These are phyloP conservation scores for Ottelia alismoides DNA, from an alignment of 106 monocot species.

Conservation along the genomic window DNA sequence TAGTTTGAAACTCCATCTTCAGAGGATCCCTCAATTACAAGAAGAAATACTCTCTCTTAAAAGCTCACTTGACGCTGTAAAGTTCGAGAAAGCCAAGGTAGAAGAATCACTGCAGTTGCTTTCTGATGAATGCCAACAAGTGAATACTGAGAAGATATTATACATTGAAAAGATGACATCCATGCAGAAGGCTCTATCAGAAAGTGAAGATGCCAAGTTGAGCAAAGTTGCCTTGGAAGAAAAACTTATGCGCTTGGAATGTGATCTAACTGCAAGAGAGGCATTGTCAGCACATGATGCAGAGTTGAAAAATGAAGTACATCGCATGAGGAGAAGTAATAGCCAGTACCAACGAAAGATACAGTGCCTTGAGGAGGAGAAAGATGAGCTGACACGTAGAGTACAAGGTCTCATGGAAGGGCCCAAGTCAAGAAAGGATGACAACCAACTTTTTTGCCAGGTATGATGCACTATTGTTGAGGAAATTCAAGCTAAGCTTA, in stretches of 20 bases:
- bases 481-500: too few relatives aligned
- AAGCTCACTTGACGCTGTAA: conserved; percentile 47
- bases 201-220: conserved; percentile 37
- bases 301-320: conserved; percentile 66
- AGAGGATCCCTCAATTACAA: conserved; percentile 52
- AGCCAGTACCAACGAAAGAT: conserved; percentile 62
- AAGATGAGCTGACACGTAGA: conserved; percentile 33
- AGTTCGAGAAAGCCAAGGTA: conserved; percentile 55
- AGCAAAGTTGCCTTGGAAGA: conserved; percentile 56
- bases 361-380: conserved; percentile 60
- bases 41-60: conserved; percentile 46
- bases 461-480: too few relatives aligned
- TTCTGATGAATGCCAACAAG: conserved; percentile 48
- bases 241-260: conserved; percentile 53
- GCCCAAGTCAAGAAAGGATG: conserved; percentile 9
- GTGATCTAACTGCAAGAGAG: conserved; percentile 47
- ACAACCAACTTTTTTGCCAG: too few relatives aligned
- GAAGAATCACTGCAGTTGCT: conserved; percentile 36
- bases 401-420: conserved; percentile 30
- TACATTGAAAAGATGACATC: conserved; percentile 29
- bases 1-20: conserved; percentile 40
- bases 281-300: conserved; percentile 40
- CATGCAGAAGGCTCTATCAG: conserved; percentile 47
- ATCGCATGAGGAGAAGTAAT: conserved; percentile 45
- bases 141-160: conserved; percentile 35